These are phyloP conservation scores for Ogataea glucozyma DNA, from an alignment of 805 yeast genomes.

Conservation along the genomic window DNA sequence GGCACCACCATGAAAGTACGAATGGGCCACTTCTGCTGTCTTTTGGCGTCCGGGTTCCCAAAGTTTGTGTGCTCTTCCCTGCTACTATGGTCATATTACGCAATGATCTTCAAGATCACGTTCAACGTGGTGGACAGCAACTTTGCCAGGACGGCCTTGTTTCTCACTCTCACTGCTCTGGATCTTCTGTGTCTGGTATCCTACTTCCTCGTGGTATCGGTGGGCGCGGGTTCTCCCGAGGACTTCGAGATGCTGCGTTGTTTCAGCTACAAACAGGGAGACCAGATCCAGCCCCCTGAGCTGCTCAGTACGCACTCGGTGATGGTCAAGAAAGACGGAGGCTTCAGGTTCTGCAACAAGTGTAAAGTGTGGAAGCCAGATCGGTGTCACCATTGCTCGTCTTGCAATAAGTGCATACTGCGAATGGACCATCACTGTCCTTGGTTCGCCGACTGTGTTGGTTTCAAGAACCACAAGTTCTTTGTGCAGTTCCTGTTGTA, in stretches of 20 bases:
- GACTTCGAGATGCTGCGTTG: constrained; percentile 49
- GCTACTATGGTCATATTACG: constrained; percentile 51
- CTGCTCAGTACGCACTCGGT: constrained; percentile 42
- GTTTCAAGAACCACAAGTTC: constrained; percentile 75
- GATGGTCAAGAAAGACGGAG: constrained; percentile 56
- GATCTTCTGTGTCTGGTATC: constrained; percentile 45
- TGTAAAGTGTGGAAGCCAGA: constrained; percentile 63
- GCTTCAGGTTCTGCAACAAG: constrained; percentile 57
- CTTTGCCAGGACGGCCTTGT: constrained; percentile 22
- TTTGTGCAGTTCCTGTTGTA: constrained; percentile 73
- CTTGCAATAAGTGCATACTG: constrained; percentile 47
- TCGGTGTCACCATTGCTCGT: constrained; percentile 57
- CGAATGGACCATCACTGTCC: constrained; percentile 73
- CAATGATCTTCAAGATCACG: constrained; percentile 33
- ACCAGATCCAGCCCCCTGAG: constrained; percentile 41
- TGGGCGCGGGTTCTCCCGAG: constrained; percentile 67
- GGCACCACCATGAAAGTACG: not conserved
- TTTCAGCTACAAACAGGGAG: constrained; percentile 21
- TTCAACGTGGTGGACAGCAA: constrained; percentile 23
- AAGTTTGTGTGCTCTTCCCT: constrained; percentile 44
- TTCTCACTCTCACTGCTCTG: constrained; percentile 32
- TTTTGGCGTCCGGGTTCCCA: constrained; percentile 47
- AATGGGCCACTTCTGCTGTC: constrained; percentile 34
- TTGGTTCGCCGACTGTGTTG: constrained; percentile 90
- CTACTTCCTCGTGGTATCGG: constrained; percentile 51